Evolutionary conservation across 2,329 filamentous ascomycete species (phyloP).

Genomic region (Pseudogymnoascus sp.): DNA sequence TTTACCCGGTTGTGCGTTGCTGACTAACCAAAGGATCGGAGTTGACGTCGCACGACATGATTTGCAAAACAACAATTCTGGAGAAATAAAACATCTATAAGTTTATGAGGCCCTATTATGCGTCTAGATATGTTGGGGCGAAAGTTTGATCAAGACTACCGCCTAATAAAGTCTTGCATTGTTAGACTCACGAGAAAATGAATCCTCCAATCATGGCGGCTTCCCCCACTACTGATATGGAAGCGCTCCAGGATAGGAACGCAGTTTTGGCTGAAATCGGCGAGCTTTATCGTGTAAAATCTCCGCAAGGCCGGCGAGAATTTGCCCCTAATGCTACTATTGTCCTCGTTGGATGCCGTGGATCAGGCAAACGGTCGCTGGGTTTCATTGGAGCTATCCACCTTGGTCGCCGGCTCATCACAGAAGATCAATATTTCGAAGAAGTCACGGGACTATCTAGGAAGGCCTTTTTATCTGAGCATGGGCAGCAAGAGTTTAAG

Average conservation of each 20-base stretch:
- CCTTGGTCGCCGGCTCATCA: conserved; percentile 60
- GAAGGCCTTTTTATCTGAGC: conserved; percentile 53
- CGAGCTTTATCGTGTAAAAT: conserved; percentile 18
- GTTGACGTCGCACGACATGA: conserved; percentile 7
- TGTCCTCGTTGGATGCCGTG: conserved; percentile 66
- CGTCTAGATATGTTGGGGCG: conserved; percentile 5
- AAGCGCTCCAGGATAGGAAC: not conserved
- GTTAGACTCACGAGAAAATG: not conserved
- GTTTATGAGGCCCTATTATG: not conserved
- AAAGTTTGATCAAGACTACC: not conserved
- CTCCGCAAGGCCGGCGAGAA: conserved; percentile 36
- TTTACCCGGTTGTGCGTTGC: not conserved
- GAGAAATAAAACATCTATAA: conserved; percentile 2
- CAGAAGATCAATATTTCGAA: conserved; percentile 62
- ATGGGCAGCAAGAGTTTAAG: conserved; percentile 57
- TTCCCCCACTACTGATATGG: not conserved
- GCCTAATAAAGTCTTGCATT: not conserved
- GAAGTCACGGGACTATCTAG: conserved; percentile 56
- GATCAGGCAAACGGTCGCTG: conserved; percentile 70
- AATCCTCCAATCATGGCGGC: not conserved
- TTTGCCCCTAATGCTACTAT: conserved; percentile 54
- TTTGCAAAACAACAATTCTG: not conserved
- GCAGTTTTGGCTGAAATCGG: conserved; percentile 9
- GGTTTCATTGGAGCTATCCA: conserved; percentile 69
- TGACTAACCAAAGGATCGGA: not conserved